phyloP scores from a whole-genome alignment of 2,329 filamentous ascomycete genomes.

The Dactylellina sp. region DNA sequence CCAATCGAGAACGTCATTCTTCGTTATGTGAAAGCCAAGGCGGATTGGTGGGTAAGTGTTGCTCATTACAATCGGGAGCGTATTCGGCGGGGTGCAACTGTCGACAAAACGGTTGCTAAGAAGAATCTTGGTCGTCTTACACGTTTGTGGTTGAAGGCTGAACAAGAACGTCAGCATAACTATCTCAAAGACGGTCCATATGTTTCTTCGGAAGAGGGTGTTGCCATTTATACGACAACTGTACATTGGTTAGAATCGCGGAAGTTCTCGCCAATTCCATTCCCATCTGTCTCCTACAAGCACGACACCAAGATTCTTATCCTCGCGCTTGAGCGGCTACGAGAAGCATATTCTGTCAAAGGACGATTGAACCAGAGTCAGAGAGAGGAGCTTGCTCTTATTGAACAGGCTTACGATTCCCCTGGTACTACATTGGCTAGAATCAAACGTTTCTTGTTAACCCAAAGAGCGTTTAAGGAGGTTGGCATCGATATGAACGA shows the following conservation, averaged over 20 bases:
- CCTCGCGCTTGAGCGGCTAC: conserved; percentile 87
- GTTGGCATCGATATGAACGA: conserved; percentile 99
- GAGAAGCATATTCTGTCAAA: conserved; percentile 98
- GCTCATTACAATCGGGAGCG: conserved; percentile 98
- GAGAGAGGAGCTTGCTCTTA: conserved; percentile 93
- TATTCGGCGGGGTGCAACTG: conserved; percentile 93
- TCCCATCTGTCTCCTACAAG: conserved; percentile 98
- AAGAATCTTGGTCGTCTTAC: conserved; percentile 97
- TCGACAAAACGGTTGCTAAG: conserved; percentile 99
- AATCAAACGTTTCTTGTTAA: conserved; percentile 97
- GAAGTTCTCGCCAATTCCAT: conserved; percentile 98
- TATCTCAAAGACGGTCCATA: conserved; percentile 99
- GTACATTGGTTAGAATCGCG: conserved; percentile 98
- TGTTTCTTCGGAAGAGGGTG: conserved; percentile 96
- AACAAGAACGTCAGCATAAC: conserved; percentile 98
- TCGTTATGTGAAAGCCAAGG: conserved; percentile 98
- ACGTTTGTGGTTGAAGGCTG: conserved; percentile 94
- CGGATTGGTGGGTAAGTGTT: conserved; percentile 99
- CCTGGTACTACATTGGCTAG: conserved; percentile 94
- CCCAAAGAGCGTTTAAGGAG: conserved; percentile 98
- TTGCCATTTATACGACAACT: conserved; percentile 98
- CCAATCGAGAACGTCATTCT: conserved; percentile 99
- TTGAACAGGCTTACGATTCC: conserved; percentile 98
- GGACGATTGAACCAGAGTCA: conserved; percentile 96
- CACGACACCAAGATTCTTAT: conserved; percentile 99